phyloP scores from a whole-genome alignment of 306 rosid genomes.

The Potentilla sterilis region DNA sequence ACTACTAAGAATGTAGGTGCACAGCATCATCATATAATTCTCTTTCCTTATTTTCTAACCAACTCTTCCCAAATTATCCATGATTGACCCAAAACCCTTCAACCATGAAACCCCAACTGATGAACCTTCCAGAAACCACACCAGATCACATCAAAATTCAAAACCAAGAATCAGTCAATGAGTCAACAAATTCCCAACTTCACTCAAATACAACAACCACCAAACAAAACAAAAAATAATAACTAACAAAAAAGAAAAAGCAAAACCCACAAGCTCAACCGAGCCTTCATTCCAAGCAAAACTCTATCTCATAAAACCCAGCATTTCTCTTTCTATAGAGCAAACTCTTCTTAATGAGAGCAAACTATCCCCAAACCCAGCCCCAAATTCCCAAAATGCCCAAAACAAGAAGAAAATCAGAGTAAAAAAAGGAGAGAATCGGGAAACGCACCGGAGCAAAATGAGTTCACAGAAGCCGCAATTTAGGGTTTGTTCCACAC shows the following conservation, averaged over 20 bases:
- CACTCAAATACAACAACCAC: slow-evolving; percentile 19
- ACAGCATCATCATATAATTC: slow-evolving; percentile 9
- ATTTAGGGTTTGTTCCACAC: slow-evolving; percentile 7
- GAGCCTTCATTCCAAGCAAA: slow-evolving; percentile 24
- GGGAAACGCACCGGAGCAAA: slow-evolving; percentile 37
- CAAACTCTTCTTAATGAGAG: no score
- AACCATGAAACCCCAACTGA: slow-evolving; percentile 21
- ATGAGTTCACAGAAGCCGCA: background rate
- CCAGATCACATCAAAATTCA: slow-evolving; percentile 30
- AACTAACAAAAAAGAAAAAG: background rate
- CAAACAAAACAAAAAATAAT: background rate
- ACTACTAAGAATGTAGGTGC: slow-evolving; percentile 2
- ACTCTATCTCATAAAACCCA: background rate
- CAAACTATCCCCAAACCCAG: slow-evolving; percentile 26
- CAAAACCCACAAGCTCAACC: slow-evolving; percentile 18
- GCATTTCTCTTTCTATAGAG: no score
- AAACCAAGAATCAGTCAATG: slow-evolving; percentile 8
- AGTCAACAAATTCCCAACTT: slow-evolving; percentile 24
- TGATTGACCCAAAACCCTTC: slow-evolving; percentile 14
- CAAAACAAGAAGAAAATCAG: background rate
- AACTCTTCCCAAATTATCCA: slow-evolving; percentile 8
- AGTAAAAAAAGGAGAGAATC: background rate
- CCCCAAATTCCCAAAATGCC: background rate
- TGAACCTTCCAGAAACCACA: slow-evolving; percentile 25
- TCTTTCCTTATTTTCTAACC: slow-evolving; percentile 4